Conservation (phyloP, 140 eudicot species). For the Flaveria floridana region DNA sequence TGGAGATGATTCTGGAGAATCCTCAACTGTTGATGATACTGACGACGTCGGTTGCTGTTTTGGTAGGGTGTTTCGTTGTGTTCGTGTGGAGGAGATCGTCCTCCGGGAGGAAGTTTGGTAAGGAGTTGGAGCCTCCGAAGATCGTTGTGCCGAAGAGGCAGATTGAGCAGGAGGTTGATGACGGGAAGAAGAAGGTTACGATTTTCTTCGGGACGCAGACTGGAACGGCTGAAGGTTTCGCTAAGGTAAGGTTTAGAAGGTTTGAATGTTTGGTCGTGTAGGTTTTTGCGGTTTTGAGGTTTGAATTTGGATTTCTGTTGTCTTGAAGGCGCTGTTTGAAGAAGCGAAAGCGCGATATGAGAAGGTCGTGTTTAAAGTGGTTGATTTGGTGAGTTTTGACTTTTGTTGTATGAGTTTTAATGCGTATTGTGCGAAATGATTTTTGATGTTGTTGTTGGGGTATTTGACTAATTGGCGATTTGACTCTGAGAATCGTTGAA, state of each 20-base stretch:
- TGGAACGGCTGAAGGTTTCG: conserved; percentile 98
- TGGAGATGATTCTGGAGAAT: conserved; percentile 45
- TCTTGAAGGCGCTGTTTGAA: conserved; percentile 67
- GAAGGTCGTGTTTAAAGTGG: conserved; percentile 64
- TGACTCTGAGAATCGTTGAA: conserved; percentile 7
- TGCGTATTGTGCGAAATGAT: conserved; percentile 14
- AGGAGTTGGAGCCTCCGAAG: conserved; percentile 46
- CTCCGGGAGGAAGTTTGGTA: conserved; percentile 39
- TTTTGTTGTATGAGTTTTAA: neutral
- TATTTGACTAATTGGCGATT: neutral
- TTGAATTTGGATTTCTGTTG: conserved; percentile 21
- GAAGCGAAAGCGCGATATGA: conserved; percentile 90
- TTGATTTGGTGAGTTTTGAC: conserved; percentile 75
- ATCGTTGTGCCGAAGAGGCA: conserved; percentile 48
- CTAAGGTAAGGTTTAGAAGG: conserved; percentile 53
- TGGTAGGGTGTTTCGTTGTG: conserved; percentile 54
- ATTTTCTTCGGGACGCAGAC: conserved; percentile 88
- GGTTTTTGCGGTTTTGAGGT: neutral
- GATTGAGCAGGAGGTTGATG: conserved; percentile 56
- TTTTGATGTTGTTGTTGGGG: neutral
- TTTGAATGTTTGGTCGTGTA: neutral
- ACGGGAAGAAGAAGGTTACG: conserved; percentile 77
- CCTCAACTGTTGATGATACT: conserved; percentile 53
- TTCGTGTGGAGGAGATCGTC: conserved; percentile 62
- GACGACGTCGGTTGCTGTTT: conserved; percentile 60